phyloP scores from a whole-genome alignment of 495 filamentous ascomycete genomes.

The Podospora conica region DNA sequence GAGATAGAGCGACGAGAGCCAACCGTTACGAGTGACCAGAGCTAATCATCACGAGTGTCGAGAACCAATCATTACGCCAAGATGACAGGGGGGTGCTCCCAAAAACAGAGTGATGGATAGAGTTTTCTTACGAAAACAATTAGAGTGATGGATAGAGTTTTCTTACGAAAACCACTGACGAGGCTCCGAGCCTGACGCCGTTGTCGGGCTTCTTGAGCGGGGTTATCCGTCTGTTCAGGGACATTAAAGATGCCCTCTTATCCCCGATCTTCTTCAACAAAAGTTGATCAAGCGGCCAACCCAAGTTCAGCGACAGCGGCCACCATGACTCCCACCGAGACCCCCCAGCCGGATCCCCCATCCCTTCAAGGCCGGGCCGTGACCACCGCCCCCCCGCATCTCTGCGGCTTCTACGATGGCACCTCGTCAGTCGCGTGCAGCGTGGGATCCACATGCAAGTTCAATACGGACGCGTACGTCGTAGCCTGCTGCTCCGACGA shows the following conservation, averaged over 20 bases:
- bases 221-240: neutral
- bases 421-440: neutral
- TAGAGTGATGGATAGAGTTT: too few species aligned
- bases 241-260: neutral
- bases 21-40: too few species aligned
- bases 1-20: too few species aligned
- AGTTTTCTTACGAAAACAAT: too few species aligned
- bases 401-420: slow-evolving; percentile 5
- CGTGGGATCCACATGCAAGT: slow-evolving; percentile 4
- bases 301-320: too few species aligned
- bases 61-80: too few species aligned
- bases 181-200: neutral
- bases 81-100: too few species aligned
- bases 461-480: slow-evolving; percentile 9
- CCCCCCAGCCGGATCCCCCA: neutral
- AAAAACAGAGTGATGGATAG: too few species aligned
- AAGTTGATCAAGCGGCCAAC: too few species aligned
- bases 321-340: neutral
- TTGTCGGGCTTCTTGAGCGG: neutral
- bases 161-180: too few species aligned
- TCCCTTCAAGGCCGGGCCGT: neutral
- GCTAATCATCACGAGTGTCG: too few species aligned
- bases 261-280: too few species aligned
- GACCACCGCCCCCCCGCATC: neutral
- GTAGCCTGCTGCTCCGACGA: slow-evolving; percentile 9